phyloP scores from a whole-genome alignment of 768 basidiomycete genomes.

The Mycena venus region DNA sequence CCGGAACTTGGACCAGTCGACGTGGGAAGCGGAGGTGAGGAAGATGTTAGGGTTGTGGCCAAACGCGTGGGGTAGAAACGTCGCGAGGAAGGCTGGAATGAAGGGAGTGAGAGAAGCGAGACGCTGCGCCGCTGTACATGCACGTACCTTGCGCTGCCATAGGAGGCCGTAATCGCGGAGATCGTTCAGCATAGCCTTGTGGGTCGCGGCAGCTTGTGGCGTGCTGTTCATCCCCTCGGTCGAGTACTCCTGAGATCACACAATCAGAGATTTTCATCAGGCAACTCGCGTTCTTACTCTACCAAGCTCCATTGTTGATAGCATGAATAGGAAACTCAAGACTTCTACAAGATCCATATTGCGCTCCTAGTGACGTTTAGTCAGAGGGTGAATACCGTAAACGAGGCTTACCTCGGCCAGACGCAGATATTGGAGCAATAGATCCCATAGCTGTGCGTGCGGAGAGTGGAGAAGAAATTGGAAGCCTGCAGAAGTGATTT shows the following conservation, averaged over 20 bases:
- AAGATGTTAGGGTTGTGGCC: constrained; percentile 94
- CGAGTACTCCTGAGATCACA: constrained; percentile 81
- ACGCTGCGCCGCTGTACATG: constrained; percentile 32
- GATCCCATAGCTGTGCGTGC: constrained; percentile 95
- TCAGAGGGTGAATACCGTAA: constrained; percentile 33
- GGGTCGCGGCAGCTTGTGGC: constrained; percentile 54
- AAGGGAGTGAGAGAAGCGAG: constrained; percentile 30
- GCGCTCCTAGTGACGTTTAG: constrained; percentile 68
- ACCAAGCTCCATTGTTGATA: constrained; percentile 96
- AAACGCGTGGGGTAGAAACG: constrained; percentile 96
- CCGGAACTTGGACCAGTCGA: constrained; percentile 68
- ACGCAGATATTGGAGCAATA: constrained; percentile 90
- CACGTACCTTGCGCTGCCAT: constrained; percentile 82
- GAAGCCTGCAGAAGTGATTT: constrained; percentile 95
- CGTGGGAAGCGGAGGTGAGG: constrained; percentile 83
- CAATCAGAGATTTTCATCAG: constrained; percentile 32
- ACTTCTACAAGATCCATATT: constrained; percentile 95
- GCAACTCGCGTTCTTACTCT: constrained; percentile 62
- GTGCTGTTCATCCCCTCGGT: constrained; percentile 76
- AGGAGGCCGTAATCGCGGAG: constrained; percentile 95
- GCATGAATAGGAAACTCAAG: constrained; percentile 94
- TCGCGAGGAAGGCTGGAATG: constrained; percentile 72
- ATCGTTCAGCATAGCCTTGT: constrained; percentile 91
- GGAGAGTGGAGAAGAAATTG: constrained; percentile 96
- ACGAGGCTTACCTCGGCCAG: constrained; percentile 77